Conservation (phyloP, 192 early-diverging fungal species). For the Coemansia sp. region DNA sequence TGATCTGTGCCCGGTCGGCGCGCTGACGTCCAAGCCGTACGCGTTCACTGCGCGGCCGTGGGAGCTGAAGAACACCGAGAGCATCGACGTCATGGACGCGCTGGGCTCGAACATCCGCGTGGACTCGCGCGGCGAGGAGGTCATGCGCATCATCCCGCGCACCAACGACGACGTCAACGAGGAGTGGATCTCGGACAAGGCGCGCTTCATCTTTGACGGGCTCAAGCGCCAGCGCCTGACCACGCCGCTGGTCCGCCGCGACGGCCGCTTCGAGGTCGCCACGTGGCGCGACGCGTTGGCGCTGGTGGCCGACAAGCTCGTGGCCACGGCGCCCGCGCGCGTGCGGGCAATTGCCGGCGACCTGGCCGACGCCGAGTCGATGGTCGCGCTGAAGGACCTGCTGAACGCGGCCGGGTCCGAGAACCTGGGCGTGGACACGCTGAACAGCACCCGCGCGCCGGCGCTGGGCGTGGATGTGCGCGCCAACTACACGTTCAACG, state of each 20-base stretch:
- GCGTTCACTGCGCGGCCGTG: conserved; percentile 90
- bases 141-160: conserved; percentile 93
- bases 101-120: conserved; percentile 94
- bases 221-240: conserved; percentile 95
- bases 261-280: conserved; percentile 74
- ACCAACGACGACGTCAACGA: conserved; percentile 98
- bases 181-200: conserved; percentile 99
- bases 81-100: conserved; percentile 92
- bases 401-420: conserved; percentile 85
- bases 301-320: conserved; percentile 63
- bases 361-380: conserved; percentile 87
- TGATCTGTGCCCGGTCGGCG: conserved; percentile 97
- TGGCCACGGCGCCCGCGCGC: conserved; percentile 55
- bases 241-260: conserved; percentile 80
- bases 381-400: conserved; percentile 94
- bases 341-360: conserved; percentile 88
- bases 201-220: conserved; percentile 91
- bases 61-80: conserved; percentile 95
- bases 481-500: conserved; percentile 83
- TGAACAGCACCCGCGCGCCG: conserved; percentile 38
- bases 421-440: conserved; percentile 71
- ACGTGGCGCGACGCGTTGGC: conserved; percentile 85
- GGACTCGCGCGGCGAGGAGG: conserved; percentile 92
- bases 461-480: conserved; percentile 71
- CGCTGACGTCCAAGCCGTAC: conserved; percentile 95